Conservation (phyloP, 495 filamentous ascomycete species). For the Alectoria sarmentosa region DNA sequence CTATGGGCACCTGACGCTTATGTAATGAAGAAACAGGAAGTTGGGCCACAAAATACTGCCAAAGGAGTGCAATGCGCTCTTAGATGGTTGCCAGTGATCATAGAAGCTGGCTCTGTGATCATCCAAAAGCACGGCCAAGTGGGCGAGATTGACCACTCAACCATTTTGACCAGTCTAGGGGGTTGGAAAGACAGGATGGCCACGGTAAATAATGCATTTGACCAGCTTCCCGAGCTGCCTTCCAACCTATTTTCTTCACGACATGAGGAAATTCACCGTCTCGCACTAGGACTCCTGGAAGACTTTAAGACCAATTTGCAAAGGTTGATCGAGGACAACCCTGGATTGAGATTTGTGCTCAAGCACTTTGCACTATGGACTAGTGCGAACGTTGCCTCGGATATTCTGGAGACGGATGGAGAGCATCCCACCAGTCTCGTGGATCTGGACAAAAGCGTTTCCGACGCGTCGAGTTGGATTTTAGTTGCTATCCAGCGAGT, state of each 20-base stretch:
- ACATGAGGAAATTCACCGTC: slow-evolving; percentile 37
- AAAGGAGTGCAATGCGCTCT: slow-evolving; percentile 25
- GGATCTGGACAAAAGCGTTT: slow-evolving; percentile 50
- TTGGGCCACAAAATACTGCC: slow-evolving; percentile 18
- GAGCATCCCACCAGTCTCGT: slow-evolving; percentile 28
- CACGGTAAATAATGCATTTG: slow-evolving; percentile 34
- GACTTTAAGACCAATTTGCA: slow-evolving; percentile 40
- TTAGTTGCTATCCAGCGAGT: slow-evolving; percentile 69
- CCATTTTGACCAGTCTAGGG: slow-evolving; percentile 38
- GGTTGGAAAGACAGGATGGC: slow-evolving; percentile 44
- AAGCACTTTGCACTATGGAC: slow-evolving; percentile 51
- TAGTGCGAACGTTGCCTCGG: slow-evolving; percentile 23
- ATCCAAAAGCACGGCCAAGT: slow-evolving; percentile 56
- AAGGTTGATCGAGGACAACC: slow-evolving; percentile 38
- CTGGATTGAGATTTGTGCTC: slow-evolving; percentile 56
- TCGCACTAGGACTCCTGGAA: slow-evolving; percentile 39
- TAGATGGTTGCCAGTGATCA: slow-evolving; percentile 45
- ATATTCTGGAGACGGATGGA: slow-evolving; percentile 12
- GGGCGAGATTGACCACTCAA: slow-evolving; percentile 41
- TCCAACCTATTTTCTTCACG: slow-evolving; percentile 42
- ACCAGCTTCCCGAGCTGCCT: slow-evolving; percentile 48
- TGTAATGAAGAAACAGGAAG: slow-evolving; percentile 20
- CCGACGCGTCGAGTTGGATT: slow-evolving; percentile 54
- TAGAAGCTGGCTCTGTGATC: slow-evolving; percentile 37
- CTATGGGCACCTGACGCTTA: slow-evolving; percentile 36